These are phyloP conservation scores for Verticillium nonalfalfae DNA, from an alignment of 2,329 filamentous ascomycete species.

Conservation along the genomic window DNA sequence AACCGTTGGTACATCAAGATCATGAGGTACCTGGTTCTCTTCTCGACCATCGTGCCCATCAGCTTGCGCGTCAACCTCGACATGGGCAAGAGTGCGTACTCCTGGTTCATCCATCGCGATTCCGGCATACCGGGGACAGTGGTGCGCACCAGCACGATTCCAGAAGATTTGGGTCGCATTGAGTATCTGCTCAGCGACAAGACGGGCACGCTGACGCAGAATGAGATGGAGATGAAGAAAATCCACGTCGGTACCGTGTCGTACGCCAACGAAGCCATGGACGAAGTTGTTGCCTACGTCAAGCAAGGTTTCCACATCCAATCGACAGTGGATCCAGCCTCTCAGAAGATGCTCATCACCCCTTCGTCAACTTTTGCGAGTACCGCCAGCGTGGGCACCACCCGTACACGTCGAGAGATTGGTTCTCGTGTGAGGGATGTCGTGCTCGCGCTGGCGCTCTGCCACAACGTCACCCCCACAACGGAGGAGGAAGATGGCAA, in stretches of 20 bases:
- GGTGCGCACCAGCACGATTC: slow-evolving; percentile 94
- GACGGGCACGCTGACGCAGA: slow-evolving; percentile 95
- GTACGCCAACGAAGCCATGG: slow-evolving; percentile 98
- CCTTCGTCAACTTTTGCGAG: slow-evolving; percentile 65
- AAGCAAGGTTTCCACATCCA: slow-evolving; percentile 69
- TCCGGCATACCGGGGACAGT: slow-evolving; percentile 85
- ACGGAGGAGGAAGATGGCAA: slow-evolving; percentile 76
- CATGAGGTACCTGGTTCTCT: slow-evolving; percentile 94
- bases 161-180: slow-evolving; percentile 89
- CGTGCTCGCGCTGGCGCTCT: slow-evolving; percentile 84
- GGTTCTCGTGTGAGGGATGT: slow-evolving; percentile 89
- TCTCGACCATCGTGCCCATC: slow-evolving; percentile 98
- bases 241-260: slow-evolving; percentile 97
- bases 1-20: slow-evolving; percentile 91
- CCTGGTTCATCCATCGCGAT: slow-evolving; percentile 90
- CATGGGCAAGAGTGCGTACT: slow-evolving; percentile 94
- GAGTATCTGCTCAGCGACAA: slow-evolving; percentile 97
- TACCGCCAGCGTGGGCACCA: slow-evolving; percentile 57
- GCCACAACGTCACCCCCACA: slow-evolving; percentile 95
- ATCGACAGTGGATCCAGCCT: slow-evolving; percentile 34
- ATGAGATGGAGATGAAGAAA: slow-evolving; percentile 98
- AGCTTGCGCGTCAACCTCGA: slow-evolving; percentile 94
- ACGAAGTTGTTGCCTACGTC: slow-evolving; percentile 84
- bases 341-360: slow-evolving; percentile 56
- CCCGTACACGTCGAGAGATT: slow-evolving; percentile 86